These are phyloP conservation scores for Pseudozyma thailandica DNA, from an alignment of 1,284 basidiomycete genomes.

Conservation along the genomic window DNA sequence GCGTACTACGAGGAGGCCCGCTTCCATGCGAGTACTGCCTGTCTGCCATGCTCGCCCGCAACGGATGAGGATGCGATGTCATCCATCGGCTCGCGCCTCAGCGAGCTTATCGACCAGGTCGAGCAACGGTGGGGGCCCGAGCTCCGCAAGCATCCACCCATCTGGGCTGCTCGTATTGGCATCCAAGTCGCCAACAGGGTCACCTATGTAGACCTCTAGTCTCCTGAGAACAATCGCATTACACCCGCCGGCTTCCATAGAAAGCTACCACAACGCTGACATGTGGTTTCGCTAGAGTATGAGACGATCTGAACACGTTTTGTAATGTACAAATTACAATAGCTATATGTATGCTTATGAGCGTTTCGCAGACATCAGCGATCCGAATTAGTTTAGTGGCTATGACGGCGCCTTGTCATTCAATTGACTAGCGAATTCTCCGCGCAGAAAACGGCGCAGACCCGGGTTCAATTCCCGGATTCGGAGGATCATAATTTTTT, in stretches of 20 bases:
- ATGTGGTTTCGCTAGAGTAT: too few species aligned
- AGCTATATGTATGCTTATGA: slow-evolving; percentile 1
- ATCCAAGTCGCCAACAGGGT: slow-evolving; percentile 35
- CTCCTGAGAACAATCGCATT: background rate
- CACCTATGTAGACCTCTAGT: slow-evolving; percentile 25
- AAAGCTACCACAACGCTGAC: too few species aligned
- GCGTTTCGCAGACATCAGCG: background rate
- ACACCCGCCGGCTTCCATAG: too few species aligned
- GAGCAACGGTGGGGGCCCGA: slow-evolving; percentile 14
- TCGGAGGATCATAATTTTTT: slow-evolving; percentile 30
- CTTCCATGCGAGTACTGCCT: slow-evolving; percentile 47
- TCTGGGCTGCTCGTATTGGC: slow-evolving; percentile 27
- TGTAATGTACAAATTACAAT: background rate
- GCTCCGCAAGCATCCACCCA: slow-evolving; percentile 20
- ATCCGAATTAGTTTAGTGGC: slow-evolving; percentile 61
- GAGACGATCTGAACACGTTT: too few species aligned
- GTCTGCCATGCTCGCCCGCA: background rate
- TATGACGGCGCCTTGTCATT: slow-evolving; percentile 59
- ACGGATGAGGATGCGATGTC: background rate
- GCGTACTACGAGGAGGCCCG: slow-evolving; percentile 50
- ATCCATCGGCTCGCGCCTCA: slow-evolving; percentile 4
- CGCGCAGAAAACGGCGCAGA: slow-evolving; percentile 49
- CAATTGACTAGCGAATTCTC: slow-evolving; percentile 25
- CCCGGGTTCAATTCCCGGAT: slow-evolving; percentile 61
- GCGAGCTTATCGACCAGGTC: slow-evolving; percentile 5